Base-by-base conservation (phyloP, 2,329 filamentous ascomycete species). In the Trichoderma koningiopsis region DNA sequence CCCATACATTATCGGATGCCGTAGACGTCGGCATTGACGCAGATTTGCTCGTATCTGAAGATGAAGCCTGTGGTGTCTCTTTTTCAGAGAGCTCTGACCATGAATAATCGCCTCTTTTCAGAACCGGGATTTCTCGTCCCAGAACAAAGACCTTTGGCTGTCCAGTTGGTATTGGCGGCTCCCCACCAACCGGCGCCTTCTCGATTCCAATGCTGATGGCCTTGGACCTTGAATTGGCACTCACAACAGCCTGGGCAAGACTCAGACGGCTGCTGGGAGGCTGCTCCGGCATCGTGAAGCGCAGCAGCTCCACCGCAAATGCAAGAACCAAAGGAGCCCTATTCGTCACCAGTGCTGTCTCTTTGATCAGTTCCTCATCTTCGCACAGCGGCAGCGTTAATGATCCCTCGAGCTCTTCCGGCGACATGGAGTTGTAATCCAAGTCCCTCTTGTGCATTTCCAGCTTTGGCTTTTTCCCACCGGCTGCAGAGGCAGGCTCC, bases 271-370 rank as follows among this genome's bases (percentile, higher is more conserved):
- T 95, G n/a, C 92, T 96, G 3, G 90, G 84, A 3, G 93, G 93
- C 77, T 97, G 94, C 73, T 92, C 90, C 0, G 93, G 92, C 90
- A 94, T 95, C 0, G 92, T 96, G 76, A 91, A 89, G 57, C 91
- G 90, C 58, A 96, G 77, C 60, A 95, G 77, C 70, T 89, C 87
- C 16, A 93, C 87, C 0, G 91, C 89, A 78, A 96, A 96, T 0
- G 93, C 93, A 5, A 97, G 84, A 1, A 97, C 89, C 1, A 97
- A 81, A 1, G 94, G 93, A 2, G 94, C 93, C 49, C 94, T 85
- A 75, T 97, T 96, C 0, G 92, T 96, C 71, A 89, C 82, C 1
- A 97, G 73, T 0, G 83, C 81, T 0, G 87, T 87, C 2, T 81
- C 78, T 16, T 83, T 81, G 5, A 97, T 87, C 8, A 84, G 80